Base-by-base conservation (phyloP, 495 filamentous ascomycete species). In the Durotheca rogersii region DNA sequence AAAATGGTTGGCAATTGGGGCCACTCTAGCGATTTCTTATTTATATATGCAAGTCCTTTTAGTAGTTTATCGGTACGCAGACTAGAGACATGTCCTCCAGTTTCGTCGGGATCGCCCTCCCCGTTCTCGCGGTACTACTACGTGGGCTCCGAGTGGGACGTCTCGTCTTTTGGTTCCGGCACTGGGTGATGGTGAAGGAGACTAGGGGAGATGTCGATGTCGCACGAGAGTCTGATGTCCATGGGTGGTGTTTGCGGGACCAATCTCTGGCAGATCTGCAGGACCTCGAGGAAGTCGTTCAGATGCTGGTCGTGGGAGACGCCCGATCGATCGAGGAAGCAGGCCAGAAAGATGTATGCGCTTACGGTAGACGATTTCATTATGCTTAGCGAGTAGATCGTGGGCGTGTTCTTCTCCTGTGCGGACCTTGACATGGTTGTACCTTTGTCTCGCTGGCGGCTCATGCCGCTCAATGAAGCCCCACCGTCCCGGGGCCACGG, bases 391-490 rank as follows among this genome's bases (percentile, higher is more conserved):
- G 36, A 25, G 17, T 47, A 42, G 31, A 57, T 16, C 4, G 4
- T 15, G n/a, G 58, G 35, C 0, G 27, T 25, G 2, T 29, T 40
- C 11, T 48, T 48, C 35, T 56, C 47, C 35, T 4, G 66, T 66
- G 3, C 63, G 62, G 1, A 66, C 66, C 30, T 68, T 68, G 1
- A 60, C 31, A 30, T 59, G 56, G 1, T 46, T 45, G 45, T 41
- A 39, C 20, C 60, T 40, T 11, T 52, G 58, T 29, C 53, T 56
- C 6, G 35, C n/a, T 19, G 53, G 52, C 7, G 58, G 47, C 3
- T 32, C 18, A 21, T 41, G 21, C 20, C 58, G 58, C 29, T 61
- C 52, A 20, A 61, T 38, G 12, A 61, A 43, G 30, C 50, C 33
- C 58, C 58, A 61, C 16, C 41, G 19, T n/a, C 58, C 52, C 12